Base-by-base conservation (phyloP, 1,284 basidiomycete species). In the Ceratobasidium theobromae region DNA sequence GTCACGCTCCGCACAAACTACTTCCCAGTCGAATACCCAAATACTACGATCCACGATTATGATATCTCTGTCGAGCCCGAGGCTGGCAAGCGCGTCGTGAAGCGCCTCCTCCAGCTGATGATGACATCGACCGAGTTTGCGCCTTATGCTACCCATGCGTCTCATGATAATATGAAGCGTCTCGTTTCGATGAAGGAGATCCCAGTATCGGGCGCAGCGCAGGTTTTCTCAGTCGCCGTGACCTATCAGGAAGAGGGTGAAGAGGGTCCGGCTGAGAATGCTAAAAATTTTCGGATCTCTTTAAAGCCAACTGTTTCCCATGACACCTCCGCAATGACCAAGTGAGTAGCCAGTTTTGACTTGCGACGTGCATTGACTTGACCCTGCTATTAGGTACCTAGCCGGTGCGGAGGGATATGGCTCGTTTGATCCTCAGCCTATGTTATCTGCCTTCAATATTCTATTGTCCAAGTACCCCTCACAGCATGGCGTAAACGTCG, bases 1-100 rank as follows among this genome's bases (percentile, higher is more conserved):
- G 83, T 90, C 75, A 86, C 82, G 69, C 77, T 91, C 40, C 84
- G 89, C 12, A 79, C 88, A 12, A 91, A 91, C 70, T 89, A 86
- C 77, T 91, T 91, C 76, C 84, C 88, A 0, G 79, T 91, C 18
- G 79, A 79, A 43, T 53, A 67, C 33, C 85, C 86, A 0, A 84
- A 84, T 57, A 81, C 79, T 0, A 81, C 84, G 0, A 71, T 89
- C 9, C 84, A 80, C 72, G 89, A 91, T 69, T 91, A 91, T 70
- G 84, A 86, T 68, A 81, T 91, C 8, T 72, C 79, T 1, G 84
- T 90, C 33, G 75, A 82, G 0, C 88, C 89, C 1, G 72, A 75
- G 6, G 76, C 78, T 14, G 74, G 81, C 53, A 81, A 79, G 67
- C 82, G 87, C 12, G 80, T 91, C 38, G 86, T 84, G 72, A 79